Percentiles rank a stretch among this genome's conserved stretches.
phyloP scores from a whole-genome alignment of 129 eudicot species.

The Heracleum sosnowskyi region DNA sequence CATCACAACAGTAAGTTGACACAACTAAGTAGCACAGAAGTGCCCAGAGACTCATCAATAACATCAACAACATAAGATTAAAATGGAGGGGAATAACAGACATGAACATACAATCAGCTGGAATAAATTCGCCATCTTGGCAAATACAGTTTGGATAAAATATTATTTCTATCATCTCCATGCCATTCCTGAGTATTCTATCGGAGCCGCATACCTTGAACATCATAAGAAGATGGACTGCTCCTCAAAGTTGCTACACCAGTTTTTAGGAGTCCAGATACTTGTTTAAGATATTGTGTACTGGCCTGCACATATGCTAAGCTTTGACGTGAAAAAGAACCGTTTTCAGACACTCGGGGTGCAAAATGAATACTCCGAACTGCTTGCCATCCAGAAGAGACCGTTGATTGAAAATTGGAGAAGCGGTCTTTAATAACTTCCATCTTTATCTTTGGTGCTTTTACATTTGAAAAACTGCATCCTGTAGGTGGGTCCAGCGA shows the following conservation, averaged over 20 bases:
- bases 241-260: slow-evolving; percentile 69
- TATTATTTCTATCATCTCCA: too few species aligned
- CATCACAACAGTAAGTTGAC: background rate
- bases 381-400: slow-evolving; percentile 69
- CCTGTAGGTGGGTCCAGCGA: slow-evolving; percentile 67
- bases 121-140: background rate
- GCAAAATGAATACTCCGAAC: slow-evolving; percentile 52
- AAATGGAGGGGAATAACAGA: background rate
- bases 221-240: slow-evolving; percentile 60
- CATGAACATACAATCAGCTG: background rate
- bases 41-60: background rate
- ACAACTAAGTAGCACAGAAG: background rate
- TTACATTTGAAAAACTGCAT: slow-evolving; percentile 51
- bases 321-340: slow-evolving; percentile 73
- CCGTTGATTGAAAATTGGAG: slow-evolving; percentile 33
- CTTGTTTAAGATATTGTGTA: slow-evolving; percentile 64
- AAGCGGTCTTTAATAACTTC: slow-evolving; percentile 36
- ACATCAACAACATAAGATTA: too few species aligned
- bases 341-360: slow-evolving; percentile 50
- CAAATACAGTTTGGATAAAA: background rate
- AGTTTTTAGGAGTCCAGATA: slow-evolving; percentile 72
- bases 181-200: background rate
- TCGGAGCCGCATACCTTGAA: slow-evolving; percentile 39
- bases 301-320: slow-evolving; percentile 79
- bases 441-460: slow-evolving; percentile 44